Evolutionary conservation across 2,329 filamentous ascomycete species (phyloP).

Genomic region (Pyrenochaeta sp.): DNA sequence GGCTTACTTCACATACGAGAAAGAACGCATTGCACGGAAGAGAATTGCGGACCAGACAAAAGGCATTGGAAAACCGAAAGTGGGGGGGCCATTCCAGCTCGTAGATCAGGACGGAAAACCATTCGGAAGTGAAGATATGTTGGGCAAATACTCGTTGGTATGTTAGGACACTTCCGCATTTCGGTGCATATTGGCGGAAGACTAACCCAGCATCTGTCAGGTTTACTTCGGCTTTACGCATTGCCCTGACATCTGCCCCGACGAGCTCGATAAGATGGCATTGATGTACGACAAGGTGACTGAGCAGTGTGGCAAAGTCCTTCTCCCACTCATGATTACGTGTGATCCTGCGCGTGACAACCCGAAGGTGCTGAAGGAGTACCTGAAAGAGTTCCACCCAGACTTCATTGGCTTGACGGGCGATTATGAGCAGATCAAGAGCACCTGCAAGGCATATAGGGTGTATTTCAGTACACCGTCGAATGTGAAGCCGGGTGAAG

Average conservation of each 20-base stretch:
- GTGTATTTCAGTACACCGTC: conserved; percentile 96
- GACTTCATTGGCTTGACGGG: conserved; percentile 89
- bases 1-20: conserved; percentile 93
- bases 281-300: conserved; percentile 80
- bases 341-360: conserved; percentile 94
- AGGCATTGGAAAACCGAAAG: conserved; percentile 90
- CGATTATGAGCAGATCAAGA: conserved; percentile 91
- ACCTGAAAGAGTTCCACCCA: conserved; percentile 90
- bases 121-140: conserved; percentile 82
- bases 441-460: conserved; percentile 92
- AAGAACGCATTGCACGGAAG: conserved; percentile 87
- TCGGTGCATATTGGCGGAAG: not conserved
- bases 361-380: conserved; percentile 82
- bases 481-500: conserved; percentile 88
- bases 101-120: conserved; percentile 80
- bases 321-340: conserved; percentile 89
- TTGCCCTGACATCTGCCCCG: conserved; percentile 97
- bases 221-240: conserved; percentile 99
- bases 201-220: conserved; percentile 54
- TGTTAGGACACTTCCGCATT: conserved; percentile 36
- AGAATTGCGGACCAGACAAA: conserved; percentile 91
- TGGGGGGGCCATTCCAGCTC: conserved; percentile 86
- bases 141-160: conserved; percentile 84
- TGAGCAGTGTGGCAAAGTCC: conserved; percentile 56
- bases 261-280: conserved; percentile 99